phyloP scores from a whole-genome alignment of 2,329 filamentous ascomycete genomes.

The Fusarium albosuccineum region DNA sequence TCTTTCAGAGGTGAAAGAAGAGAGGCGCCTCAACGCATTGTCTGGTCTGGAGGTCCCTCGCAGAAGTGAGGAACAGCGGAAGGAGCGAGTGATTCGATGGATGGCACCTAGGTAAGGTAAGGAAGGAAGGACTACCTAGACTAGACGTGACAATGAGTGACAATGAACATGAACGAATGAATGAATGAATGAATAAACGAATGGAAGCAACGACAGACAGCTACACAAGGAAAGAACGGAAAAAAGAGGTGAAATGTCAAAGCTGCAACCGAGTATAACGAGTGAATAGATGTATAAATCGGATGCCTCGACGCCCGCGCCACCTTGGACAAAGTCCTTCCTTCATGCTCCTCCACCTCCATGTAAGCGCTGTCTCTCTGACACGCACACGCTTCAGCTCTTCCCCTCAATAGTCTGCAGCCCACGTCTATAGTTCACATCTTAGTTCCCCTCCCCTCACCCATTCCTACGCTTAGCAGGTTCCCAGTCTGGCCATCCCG shows the following conservation, averaged over 20 bases:
- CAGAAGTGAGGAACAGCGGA: neutral
- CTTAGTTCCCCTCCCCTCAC: constrained; percentile 4
- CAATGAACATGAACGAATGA: constrained; percentile 1
- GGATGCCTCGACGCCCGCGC: too few species aligned
- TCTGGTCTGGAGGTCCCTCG: constrained; percentile 4
- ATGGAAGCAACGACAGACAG: neutral
- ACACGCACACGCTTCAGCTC: neutral
- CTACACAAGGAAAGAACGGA: constrained; percentile 2
- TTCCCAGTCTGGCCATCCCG: constrained; percentile 1
- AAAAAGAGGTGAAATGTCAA: constrained; percentile 21
- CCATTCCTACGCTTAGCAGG: neutral
- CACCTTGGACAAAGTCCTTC: too few species aligned
- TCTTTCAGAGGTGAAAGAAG: neutral
- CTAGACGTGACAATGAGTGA: neutral
- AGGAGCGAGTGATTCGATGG: constrained; percentile 5
- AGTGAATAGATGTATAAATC: too few species aligned
- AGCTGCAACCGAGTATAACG: too few species aligned
- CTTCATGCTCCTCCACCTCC: neutral
- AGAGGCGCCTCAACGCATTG: constrained; percentile 24
- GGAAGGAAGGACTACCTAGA: too few species aligned
- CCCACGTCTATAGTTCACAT: constrained; percentile 12
- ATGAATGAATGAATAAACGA: neutral
- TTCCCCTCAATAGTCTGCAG: constrained; percentile 5
- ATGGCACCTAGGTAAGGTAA: neutral
- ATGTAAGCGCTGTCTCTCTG: neutral